phyloP scores from a whole-genome alignment of 2,329 filamentous ascomycete genomes.

The Neonectria magnoliae region DNA sequence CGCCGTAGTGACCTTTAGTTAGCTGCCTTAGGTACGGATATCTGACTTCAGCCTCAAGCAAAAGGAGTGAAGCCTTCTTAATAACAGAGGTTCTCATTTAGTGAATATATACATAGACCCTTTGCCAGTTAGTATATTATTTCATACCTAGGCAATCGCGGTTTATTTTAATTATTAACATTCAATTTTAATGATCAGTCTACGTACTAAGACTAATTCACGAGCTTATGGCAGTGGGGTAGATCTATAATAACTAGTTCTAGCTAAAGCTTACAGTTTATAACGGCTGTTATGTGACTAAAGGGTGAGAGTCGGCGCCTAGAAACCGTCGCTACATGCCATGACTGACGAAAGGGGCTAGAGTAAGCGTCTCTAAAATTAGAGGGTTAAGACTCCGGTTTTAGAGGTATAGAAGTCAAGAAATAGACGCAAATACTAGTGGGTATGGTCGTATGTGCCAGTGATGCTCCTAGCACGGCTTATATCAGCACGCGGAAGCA shows the following conservation, averaged over 20 bases:
- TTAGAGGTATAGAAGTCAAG: no score
- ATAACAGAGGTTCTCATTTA: not conserved
- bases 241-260: not conserved
- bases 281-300: not conserved
- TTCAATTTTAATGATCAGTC: not conserved
- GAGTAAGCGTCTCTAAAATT: not conserved
- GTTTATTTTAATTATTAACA: not conserved
- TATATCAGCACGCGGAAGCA: no score
- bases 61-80: no score
- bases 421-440: no score
- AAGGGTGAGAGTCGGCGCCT: not conserved
- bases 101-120: not conserved
- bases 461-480: no score
- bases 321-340: not conserved
- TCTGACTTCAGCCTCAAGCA: no score
- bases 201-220: not conserved
- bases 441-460: no score
- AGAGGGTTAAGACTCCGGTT: no score
- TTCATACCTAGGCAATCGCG: not conserved
- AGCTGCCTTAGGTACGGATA: no score
- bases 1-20: no score
- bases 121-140: not conserved
- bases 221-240: not conserved
- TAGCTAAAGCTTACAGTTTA: not conserved
- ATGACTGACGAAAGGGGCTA: not conserved